These are phyloP conservation scores for Boeremia lycopersici DNA, from an alignment of 2,329 filamentous ascomycete genomes.

Conservation along the genomic window DNA sequence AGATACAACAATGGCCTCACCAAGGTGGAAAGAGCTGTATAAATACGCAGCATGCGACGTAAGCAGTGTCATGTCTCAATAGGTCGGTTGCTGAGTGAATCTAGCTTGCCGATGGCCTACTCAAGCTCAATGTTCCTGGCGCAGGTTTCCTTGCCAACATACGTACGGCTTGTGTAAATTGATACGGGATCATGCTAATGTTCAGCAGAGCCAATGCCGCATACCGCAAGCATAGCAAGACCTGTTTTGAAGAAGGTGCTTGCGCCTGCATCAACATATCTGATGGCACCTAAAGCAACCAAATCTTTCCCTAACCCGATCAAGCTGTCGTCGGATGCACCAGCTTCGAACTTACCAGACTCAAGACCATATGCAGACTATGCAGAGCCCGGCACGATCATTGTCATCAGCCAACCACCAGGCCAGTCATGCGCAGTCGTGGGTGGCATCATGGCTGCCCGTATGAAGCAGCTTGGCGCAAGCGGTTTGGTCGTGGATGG, in stretches of 20 bases:
- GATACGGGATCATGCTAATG: neutral
- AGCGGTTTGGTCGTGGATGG: constrained; percentile 71
- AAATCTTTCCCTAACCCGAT: constrained; percentile 47
- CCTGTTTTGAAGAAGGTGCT: constrained; percentile 43
- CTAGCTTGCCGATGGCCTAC: constrained; percentile 68
- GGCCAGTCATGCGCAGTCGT: constrained; percentile 72
- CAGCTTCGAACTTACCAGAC: constrained; percentile 33
- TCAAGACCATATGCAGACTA: constrained; percentile 71
- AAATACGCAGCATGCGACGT: constrained; percentile 45
- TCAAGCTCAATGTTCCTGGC: constrained; percentile 69
- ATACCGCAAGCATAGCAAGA: constrained; percentile 26
- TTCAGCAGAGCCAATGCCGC: constrained; percentile 33
- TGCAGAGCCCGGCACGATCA: constrained; percentile 64
- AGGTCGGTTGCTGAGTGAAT: constrained; percentile 17
- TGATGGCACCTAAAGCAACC: constrained; percentile 65
- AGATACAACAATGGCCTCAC: constrained; percentile 27
- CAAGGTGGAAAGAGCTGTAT: constrained; percentile 40
- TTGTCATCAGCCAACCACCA: constrained; percentile 69
- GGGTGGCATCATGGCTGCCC: constrained; percentile 76
- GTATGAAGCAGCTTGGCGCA: constrained; percentile 68
- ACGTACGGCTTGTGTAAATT: constrained; percentile 49
- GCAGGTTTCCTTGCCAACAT: constrained; percentile 72
- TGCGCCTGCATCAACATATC: constrained; percentile 65
- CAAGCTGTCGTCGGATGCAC: constrained; percentile 39
- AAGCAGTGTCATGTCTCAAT: constrained; percentile 1